Evolutionary conservation across 306 rosid genomes (phyloP).

Genomic region (Alnus glutinosa): DNA sequence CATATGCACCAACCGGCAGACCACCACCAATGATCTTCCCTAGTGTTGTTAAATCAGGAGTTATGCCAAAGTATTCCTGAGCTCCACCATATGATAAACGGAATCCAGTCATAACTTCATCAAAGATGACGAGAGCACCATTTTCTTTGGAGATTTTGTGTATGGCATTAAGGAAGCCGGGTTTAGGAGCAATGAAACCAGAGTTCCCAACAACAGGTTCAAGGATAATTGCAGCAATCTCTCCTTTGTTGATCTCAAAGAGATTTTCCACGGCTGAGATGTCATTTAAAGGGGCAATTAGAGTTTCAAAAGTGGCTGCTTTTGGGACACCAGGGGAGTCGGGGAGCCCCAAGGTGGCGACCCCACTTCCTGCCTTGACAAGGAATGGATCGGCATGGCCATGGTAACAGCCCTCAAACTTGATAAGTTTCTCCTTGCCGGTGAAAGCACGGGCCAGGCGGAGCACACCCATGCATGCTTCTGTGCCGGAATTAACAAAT

Average conservation of each 20-base stretch:
- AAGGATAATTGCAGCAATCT: constrained; percentile 72
- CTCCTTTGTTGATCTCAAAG: constrained; percentile 63
- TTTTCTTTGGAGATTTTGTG: constrained; percentile 72
- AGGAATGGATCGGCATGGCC: constrained; percentile 99
- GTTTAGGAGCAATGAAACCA: constrained; percentile 73
- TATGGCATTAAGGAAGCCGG: constrained; percentile 65
- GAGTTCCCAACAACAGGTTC: constrained; percentile 97
- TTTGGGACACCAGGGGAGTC: constrained; percentile 96
- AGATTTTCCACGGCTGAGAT: constrained; percentile 67
- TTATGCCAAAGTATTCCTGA: constrained; percentile 84
- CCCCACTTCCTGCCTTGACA: constrained; percentile 95
- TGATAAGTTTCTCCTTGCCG: constrained; percentile 65
- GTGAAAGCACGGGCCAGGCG: constrained; percentile 91
- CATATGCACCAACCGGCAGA: constrained; percentile 93
- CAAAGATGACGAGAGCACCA: constrained; percentile 71
- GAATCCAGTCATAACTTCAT: constrained; percentile 97
- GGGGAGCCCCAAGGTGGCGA: constrained; percentile 94
- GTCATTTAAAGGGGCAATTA: constrained; percentile 77
- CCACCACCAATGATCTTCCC: constrained; percentile 99
- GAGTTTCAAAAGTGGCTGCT: constrained; percentile 86
- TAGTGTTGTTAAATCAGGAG: constrained; percentile 78
- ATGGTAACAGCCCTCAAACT: constrained; percentile 97
- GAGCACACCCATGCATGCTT: constrained; percentile 95
- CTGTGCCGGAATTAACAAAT: constrained; percentile 94
- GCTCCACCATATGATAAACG: constrained; percentile 95